Percentiles rank a stretch among this genome's conserved stretches.
phyloP scores from a whole-genome alignment of 192 early-diverging fungal genomes.

The Fimicolochytrium jonesii region DNA sequence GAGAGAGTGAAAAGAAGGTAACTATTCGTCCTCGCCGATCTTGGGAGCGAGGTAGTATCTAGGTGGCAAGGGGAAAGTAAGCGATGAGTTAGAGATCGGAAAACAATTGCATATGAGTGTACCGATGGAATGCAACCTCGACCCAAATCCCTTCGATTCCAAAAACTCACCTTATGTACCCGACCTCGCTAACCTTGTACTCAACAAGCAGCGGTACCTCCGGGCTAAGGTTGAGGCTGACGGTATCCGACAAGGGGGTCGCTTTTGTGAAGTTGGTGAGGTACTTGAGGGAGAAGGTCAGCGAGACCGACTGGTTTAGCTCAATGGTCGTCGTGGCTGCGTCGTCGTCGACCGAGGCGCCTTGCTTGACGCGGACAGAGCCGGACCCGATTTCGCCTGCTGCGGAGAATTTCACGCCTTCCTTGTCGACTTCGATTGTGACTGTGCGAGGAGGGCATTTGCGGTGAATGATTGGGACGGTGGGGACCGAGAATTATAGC shows the following conservation, averaged over 20 bases:
- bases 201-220: conserved; percentile 92
- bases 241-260: conserved; percentile 69
- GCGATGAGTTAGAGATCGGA: background rate
- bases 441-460: conserved; percentile 52
- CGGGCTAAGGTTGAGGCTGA: conserved; percentile 77
- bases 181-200: conserved; percentile 84
- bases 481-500: too few relatives aligned
- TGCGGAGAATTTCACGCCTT: conserved; percentile 85
- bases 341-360: conserved; percentile 63
- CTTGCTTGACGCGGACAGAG: conserved; percentile 71
- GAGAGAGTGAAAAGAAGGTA: background rate
- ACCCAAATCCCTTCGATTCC: background rate
- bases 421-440: conserved; percentile 85
- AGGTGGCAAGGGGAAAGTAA: background rate
- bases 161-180: conserved; percentile 72
- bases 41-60: conserved; percentile 84
- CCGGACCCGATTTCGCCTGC: conserved; percentile 86
- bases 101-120: background rate
- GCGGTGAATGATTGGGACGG: too few relatives aligned
- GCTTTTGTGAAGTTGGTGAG: conserved; percentile 94
- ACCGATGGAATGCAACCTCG: background rate
- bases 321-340: conserved; percentile 65
- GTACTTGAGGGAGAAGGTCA: conserved; percentile 93
- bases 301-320: conserved; percentile 70
- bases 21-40: conserved; percentile 56